Conservation (phyloP, 1,284 basidiomycete species). For the Golubevia pallescens region DNA sequence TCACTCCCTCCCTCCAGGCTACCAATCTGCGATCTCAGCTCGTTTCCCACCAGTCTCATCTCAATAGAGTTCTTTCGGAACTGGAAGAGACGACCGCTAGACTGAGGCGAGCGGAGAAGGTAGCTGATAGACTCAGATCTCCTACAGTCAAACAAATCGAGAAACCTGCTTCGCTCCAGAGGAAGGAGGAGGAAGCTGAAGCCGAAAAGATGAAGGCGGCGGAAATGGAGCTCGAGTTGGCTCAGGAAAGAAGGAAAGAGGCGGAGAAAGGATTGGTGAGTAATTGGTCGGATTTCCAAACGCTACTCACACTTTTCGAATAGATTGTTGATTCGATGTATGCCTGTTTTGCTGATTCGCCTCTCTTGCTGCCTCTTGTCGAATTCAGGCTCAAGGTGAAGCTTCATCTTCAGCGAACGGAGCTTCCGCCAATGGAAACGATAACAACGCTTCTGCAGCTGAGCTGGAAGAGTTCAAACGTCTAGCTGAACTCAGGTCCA, state of each 20-base stretch:
- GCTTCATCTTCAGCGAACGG: not conserved
- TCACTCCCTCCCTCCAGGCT: too few relatives aligned
- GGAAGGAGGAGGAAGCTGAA: conserved; percentile 1
- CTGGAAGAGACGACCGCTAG: too few relatives aligned
- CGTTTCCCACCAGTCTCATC: too few relatives aligned
- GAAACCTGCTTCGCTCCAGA: not conserved
- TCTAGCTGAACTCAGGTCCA: conserved; percentile 16
- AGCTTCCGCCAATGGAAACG: conserved; percentile 4
- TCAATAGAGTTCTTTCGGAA: too few relatives aligned
- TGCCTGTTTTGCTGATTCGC: not conserved
- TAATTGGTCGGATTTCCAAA: not conserved
- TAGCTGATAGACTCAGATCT: too few relatives aligned
- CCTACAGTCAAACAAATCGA: too few relatives aligned
- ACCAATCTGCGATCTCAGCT: too few relatives aligned
- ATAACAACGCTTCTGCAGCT: conserved; percentile 4
- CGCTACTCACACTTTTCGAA: conserved; percentile 5
- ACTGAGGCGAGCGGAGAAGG: too few relatives aligned
- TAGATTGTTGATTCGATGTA: not conserved
- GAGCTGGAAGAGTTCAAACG: conserved; percentile 18
- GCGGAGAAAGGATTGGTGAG: conserved; percentile 8
- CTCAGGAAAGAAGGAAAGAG: conserved; percentile 12
- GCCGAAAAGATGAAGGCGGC: not conserved
- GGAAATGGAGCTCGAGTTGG: not conserved
- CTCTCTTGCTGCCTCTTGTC: not conserved
- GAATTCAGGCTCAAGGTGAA: conserved; percentile 3